Evolutionary conservation across 2,329 filamentous ascomycete species (phyloP), one percentile per base, ranked within the genome.

Genomic region (Alternaria triticina): DNA sequence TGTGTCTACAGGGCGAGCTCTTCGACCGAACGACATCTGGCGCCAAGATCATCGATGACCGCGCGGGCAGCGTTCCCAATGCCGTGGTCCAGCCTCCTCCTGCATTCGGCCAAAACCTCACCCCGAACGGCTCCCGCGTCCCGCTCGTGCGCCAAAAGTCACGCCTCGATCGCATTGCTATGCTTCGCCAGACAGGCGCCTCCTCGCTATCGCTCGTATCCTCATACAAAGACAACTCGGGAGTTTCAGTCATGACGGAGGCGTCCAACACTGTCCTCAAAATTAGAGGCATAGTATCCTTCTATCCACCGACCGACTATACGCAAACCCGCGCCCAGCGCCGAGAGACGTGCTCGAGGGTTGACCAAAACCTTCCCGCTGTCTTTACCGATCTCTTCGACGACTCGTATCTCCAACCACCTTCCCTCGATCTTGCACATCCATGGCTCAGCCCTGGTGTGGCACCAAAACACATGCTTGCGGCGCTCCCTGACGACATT

Each of bases 291-390:
- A 83, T 89, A 57, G 83, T 88, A 43, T 85, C 86, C 52, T 90
- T 87, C 85, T 90, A 90, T 65, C 88, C 88, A 1, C 83, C 86
- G 25, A 83, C 88, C 36, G 88, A 90, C 76, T 89, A 89, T 75
- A 86, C 88, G 12, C 82, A 86, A 54, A 86, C 87, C 3, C 86
- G 88, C 28, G 85, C 84, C 23, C 83, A 88, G 67, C 87, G 88
- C 30, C 84, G 87, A 44, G 83, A 84, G 40, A 86, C 84, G 58
- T 87, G 84, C 69, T 68, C 82, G 25, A 83, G 86, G 62, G 84
- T 86, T 7, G 84, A 85, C 66, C 83, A 85, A 64, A 81, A 85
- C 55, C 79, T 86, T 5, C 83, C 84, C 33, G 81, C 83, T 17
- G 75, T 85, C 59, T 85, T 86, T 73, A 85, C 84, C 17, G 77